Base-by-base conservation (phyloP, 1,284 basidiomycete genomes). In the Ganoderma sinense region DNA sequence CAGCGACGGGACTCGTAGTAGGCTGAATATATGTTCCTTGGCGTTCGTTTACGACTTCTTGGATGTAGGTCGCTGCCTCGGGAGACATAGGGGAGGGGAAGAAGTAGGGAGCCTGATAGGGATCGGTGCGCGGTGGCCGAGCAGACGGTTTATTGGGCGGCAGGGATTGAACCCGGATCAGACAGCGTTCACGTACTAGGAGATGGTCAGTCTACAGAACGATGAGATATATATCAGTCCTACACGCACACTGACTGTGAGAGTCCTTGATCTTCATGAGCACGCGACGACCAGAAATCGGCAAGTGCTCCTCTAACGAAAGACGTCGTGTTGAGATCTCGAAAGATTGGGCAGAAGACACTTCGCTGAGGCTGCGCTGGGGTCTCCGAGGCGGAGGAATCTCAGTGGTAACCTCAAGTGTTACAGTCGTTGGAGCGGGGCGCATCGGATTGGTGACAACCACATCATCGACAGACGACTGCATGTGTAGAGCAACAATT, bases 51-150 rank as follows among this genome's bases (percentile, higher is more conserved):
- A 78, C 76, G 3, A 80, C 76, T 31, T 77, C 75, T 18, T 73
- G 71, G 10, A 78, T 75, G 69, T 84, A 84, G 36, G 78, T 80
- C 8, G 68, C 70, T 2, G 83, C 80, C 45, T 79, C 78, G 1
- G 81, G 79, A 26, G 83, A 81, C 26, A 78, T 79, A 2, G 88
- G 88, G 6, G 82, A 79, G 23, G 88, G 85, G 71, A 87, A 86
- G 78, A 87, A 89, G 74, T 88, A 90, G 2, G 89, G 89, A 4
- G 88, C 88, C 68, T 87, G 84, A 71, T 90, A 91, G 0, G 89
- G 88, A 59, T 87, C 82, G 1, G 89, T 90, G 31, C 89, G 85
- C 40, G 80, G 78, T 0, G 76, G 72, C 31, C 63, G 68, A 41
- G 72, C 39, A 33, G 68, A 66, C 23, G 45, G 16, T 40, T 69